Base-by-base conservation (phyloP, 768 basidiomycete species). In the Psilocybe azurescens region DNA sequence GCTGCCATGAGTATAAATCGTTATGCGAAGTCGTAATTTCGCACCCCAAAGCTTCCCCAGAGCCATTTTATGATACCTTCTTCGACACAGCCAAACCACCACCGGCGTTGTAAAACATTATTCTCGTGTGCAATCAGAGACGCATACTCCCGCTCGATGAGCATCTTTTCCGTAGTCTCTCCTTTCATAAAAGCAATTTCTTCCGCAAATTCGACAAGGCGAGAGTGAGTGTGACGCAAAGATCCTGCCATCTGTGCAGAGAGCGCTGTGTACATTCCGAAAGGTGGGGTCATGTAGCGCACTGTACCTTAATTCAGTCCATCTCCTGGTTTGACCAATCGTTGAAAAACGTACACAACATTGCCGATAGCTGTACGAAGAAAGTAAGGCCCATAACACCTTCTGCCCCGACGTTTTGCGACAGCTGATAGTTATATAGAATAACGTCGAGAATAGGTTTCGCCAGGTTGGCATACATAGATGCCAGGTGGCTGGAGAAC, bases 41-140 rank as follows among this genome's bases (percentile, higher is more conserved):
- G 60, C 70, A 95, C 89, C 41, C 97, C 97, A 73, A 96, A 90
- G 72, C 89, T 91, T 67, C 97, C 96, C 97, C 97, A 99, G 7
- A 96, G 70, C 90, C 90, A 98, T 77, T 99, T 99, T 69, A 98
- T 90, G 48, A 99, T 89, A 2, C 93, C 95, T 75, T 99, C 97
- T 74, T 99, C 97, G 16, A 90, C 85, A 71, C 95, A 91, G 1
- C 90, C 88, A 74, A 97, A 94, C 90, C 90, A 93, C 84, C 96
- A 93, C 36, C 90, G 81, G 64, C 91, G 88, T 29, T 84, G 78
- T 67, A 96, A 80, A 1, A 96, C 90, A 60, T 83, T 83, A 66
- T 90, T 90, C 74, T 95, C 91, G 67, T 99, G 97, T 71, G 88
- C 88, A 60, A 97, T 83, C 28, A 97, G 81, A 6, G 86, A 85